These are phyloP conservation scores for Populus trichocarpa DNA, from an alignment of 441 rosid species.

Conservation along the genomic window DNA sequence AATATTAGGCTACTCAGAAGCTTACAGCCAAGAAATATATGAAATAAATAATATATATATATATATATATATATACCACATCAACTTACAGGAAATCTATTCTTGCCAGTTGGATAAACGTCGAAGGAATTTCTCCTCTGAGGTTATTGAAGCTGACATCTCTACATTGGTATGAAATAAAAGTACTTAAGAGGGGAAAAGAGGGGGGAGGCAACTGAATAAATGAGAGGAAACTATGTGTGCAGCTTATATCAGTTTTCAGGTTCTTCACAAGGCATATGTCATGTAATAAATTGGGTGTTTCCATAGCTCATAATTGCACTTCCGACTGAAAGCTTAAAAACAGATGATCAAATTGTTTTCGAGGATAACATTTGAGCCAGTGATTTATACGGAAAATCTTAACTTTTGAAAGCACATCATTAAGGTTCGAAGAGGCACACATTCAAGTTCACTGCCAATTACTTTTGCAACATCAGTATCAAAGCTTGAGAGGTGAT, in stretches of 20 bases:
- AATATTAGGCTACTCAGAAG: background rate
- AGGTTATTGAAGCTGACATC: conserved; percentile 83
- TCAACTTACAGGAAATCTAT: conserved; percentile 70
- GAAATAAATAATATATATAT: background rate
- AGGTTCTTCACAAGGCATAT: background rate
- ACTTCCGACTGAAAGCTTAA: too few relatives aligned
- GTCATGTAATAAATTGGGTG: too few relatives aligned
- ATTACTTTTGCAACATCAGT: background rate
- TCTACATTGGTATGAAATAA: conserved; percentile 37
- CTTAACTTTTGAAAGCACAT: background rate
- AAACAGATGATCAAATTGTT: too few relatives aligned
- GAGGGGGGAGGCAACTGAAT: too few relatives aligned
- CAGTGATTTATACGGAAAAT: background rate
- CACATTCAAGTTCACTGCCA: background rate
- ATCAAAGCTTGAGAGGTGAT: background rate
- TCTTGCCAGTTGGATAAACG: conserved; percentile 47
- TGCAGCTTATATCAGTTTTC: background rate
- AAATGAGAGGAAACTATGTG: background rate
- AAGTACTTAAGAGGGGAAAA: background rate
- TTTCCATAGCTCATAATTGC: too few relatives aligned
- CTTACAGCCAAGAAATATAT: background rate
- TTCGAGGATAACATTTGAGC: background rate
- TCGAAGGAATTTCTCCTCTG: conserved; percentile 62
- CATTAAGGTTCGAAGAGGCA: background rate
- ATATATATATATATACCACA: background rate